Percentiles rank a stretch among this genome's conserved stretches.
These are phyloP conservation scores for Gossypium herbaceum DNA, from an alignment of 345 rosid genomes.

Conservation along the genomic window DNA sequence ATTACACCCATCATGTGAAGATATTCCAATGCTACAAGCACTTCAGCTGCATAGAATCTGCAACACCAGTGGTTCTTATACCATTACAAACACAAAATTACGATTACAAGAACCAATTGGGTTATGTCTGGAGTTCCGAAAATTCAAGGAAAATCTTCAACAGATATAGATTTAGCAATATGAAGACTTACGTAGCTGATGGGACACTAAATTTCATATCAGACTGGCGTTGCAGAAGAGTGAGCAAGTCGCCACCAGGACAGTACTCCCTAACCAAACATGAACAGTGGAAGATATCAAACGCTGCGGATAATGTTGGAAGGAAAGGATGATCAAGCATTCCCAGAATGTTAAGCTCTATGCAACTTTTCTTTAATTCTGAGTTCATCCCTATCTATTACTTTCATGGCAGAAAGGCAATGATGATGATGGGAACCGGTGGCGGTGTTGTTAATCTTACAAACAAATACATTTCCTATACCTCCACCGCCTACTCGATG, in stretches of 20 bases:
- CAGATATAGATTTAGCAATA: too few relatives aligned
- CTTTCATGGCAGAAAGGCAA: not conserved
- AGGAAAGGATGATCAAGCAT: not conserved
- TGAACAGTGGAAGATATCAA: not conserved
- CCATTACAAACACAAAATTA: not conserved
- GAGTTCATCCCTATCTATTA: not conserved
- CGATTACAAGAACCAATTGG: not conserved
- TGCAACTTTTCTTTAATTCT: not conserved
- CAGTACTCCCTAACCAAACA: not conserved
- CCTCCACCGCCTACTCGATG: not conserved
- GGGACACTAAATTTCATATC: not conserved
- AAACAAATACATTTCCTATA: not conserved
- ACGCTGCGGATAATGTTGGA: not conserved
- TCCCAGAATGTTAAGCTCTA: not conserved
- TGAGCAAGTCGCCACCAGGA: not conserved
- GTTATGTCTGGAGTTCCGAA: not conserved
- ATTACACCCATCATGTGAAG: not conserved
- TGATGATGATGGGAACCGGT: not conserved
- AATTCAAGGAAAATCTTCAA: too few relatives aligned
- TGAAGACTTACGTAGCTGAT: not conserved
- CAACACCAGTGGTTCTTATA: not conserved
- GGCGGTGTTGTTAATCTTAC: not conserved
- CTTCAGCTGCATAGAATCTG: not conserved
- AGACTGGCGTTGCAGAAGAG: not conserved
- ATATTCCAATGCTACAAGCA: not conserved